Percentiles rank a stretch among this genome's conserved stretches.
Evolutionary conservation across 129 eudicot genomes (phyloP).

Genomic region (Dittrichia graveolens): DNA sequence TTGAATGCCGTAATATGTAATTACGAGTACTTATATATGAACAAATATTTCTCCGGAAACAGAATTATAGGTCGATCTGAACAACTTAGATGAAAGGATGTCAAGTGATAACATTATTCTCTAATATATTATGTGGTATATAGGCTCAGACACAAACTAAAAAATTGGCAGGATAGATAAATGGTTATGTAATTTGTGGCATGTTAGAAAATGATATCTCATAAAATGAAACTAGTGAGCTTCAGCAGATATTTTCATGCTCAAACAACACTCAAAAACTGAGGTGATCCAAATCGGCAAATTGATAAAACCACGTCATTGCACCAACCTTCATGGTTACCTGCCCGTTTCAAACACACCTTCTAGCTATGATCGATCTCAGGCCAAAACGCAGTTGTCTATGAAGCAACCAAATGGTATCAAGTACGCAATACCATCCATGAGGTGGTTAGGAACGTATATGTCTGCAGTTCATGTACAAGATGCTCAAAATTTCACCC

Average conservation of each 20-base stretch:
- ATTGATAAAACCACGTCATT: constrained; percentile 26
- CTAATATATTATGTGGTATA: not conserved
- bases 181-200: not conserved
- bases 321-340: constrained; percentile 54
- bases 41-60: not conserved
- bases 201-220: not conserved
- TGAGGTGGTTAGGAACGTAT: constrained; percentile 33
- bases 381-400: constrained; percentile 43
- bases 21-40: not conserved
- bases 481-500: constrained; percentile 53
- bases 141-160: not conserved
- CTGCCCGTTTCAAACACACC: constrained; percentile 41
- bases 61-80: not conserved
- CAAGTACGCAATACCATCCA: constrained; percentile 46
- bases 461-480: constrained; percentile 56
- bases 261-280: constrained; percentile 2
- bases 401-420: constrained; percentile 41
- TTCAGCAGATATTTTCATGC: constrained; percentile 9
- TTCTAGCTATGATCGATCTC: constrained; percentile 47
- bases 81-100: not conserved
- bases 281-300: constrained; percentile 8
- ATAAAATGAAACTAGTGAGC: constrained; percentile 8
- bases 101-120: constrained; percentile 11
- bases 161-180: not conserved
- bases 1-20: constrained; percentile 12